Conservation (phyloP, 2,329 filamentous ascomycete species). For the Aspergillus niger region DNA sequence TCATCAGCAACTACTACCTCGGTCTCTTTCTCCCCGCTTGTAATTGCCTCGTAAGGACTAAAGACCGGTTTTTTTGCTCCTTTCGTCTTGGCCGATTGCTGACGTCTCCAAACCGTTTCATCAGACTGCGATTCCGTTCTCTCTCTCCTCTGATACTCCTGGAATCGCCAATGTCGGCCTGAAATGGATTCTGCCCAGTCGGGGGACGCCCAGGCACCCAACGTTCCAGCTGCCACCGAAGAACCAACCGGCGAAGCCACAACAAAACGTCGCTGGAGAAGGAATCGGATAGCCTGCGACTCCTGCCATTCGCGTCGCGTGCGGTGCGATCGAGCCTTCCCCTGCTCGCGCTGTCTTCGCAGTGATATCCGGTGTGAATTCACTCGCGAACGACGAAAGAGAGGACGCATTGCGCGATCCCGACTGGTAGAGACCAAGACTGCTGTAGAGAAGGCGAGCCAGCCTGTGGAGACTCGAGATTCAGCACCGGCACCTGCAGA, state of each 20-base stretch:
- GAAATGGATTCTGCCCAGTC: constrained; percentile 36
- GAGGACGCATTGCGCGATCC: constrained; percentile 75
- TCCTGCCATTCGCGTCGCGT: constrained; percentile 93
- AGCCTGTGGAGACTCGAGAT: constrained; percentile 1
- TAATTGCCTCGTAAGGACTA: constrained; percentile 2
- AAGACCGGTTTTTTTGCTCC: constrained; percentile 1
- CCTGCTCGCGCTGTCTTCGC: constrained; percentile 89
- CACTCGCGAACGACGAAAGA: constrained; percentile 87
- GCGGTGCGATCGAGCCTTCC: constrained; percentile 88
- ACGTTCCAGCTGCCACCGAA: constrained; percentile 17
- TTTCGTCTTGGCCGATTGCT: constrained; percentile 4
- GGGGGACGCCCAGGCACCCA: constrained; percentile 27
- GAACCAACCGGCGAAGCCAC: constrained; percentile 18
- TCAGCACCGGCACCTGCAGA: constrained; percentile 7
- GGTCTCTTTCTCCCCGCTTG: constrained; percentile 1
- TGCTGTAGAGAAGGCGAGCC: constrained; percentile 5
- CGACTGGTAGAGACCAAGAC: constrained; percentile 62
- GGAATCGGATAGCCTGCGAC: constrained; percentile 69
- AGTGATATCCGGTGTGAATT: constrained; percentile 72
- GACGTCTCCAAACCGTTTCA: background rate
- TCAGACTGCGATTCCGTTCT: background rate
- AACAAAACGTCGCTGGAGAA: constrained; percentile 40
- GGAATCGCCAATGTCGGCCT: constrained; percentile 28
- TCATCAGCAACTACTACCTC: background rate
- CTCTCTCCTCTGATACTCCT: background rate